Percentiles rank a stretch among this genome's conserved stretches.
Conservation (phyloP, 208 protist genomes). For the Chromosphaera perkinsii region DNA sequence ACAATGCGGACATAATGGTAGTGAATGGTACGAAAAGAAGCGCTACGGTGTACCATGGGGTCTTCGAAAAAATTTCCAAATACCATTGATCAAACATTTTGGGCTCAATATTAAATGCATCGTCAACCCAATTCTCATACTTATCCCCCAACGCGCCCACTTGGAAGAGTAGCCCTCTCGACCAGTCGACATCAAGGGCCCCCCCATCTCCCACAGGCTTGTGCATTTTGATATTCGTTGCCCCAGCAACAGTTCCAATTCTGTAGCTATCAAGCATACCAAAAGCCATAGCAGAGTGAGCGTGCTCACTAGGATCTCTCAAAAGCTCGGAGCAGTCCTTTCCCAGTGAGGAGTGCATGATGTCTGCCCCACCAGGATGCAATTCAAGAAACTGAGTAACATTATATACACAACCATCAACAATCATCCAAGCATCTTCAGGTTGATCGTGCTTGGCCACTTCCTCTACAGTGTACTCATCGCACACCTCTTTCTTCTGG, state of each 20-base stretch:
- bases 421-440: slow-evolving; percentile 30
- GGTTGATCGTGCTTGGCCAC: slow-evolving; percentile 17
- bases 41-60: slow-evolving; percentile 24
- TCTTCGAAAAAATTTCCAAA: slow-evolving; percentile 16
- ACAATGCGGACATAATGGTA: not conserved
- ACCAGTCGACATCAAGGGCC: not conserved
- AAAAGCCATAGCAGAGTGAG: slow-evolving; percentile 4
- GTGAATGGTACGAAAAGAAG: slow-evolving; percentile 22
- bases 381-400: slow-evolving; percentile 32
- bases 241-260: not conserved
- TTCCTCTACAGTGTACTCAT: slow-evolving; percentile 1
- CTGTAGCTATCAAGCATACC: slow-evolving; percentile 13
- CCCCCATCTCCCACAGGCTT: not conserved
- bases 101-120: not conserved
- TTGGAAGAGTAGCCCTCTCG: not conserved
- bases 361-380: slow-evolving; percentile 37
- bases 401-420: slow-evolving; percentile 37
- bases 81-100: slow-evolving; percentile 7
- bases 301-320: slow-evolving; percentile 13
- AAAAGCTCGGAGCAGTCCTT: slow-evolving; percentile 13
- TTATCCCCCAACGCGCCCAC: not conserved
- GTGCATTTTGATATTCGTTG: not conserved
- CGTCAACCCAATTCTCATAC: slow-evolving; percentile 6
- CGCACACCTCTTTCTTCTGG: not conserved
- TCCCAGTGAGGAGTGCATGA: slow-evolving; percentile 4